Evolutionary conservation across 805 yeast species (phyloP), one percentile per base, ranked within the genome.

Genomic region (Nakazawaea populi): DNA sequence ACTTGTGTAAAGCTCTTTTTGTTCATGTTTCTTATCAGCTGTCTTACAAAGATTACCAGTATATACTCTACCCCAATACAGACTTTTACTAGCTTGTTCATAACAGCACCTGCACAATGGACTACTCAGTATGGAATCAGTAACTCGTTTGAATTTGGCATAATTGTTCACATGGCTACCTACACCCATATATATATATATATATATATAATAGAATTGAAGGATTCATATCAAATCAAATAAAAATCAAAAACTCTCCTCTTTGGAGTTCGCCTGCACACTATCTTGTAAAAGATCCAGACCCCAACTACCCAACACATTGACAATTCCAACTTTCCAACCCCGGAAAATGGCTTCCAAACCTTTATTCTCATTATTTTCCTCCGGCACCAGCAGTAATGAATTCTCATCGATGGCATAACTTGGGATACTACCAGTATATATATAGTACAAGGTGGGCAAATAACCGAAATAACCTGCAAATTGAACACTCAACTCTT

Each of bases 241-340:
- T 42, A 11, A 37, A 10, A 27, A 4, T 54, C 51, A 60, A 49
- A 73, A 65, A 53, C 67, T 70, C 58, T 73, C 79, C 55, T 75
- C 80, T 44, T 62, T 65, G 51, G 66, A 65, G 50, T 65, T 72
- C 37, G 69, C 70, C 42, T 73, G 78, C 24, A 80, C 79, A 52
- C 70, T 73, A 56, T 73, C 71, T 49, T 79, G 76, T 56, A 85
- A 61, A 48, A 86, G 68, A 48, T 79, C 75, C 56, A 87, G 75
- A 1, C 96, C 91, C 86, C 95, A 92, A 47, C 85, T 83, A 9
- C 96, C 94, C 46, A 87, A 65, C 3, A 88, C 78, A 54, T 92
- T 89, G 52, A 89, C 65, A 9, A 87, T 73, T 31, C 96, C 95
- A 41, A 89, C 83, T 64, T 89, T 79, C 98, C 98, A 92, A 37